phyloP scores from a whole-genome alignment of 2,329 filamentous ascomycete genomes.

The Hypoxylon sp. region DNA sequence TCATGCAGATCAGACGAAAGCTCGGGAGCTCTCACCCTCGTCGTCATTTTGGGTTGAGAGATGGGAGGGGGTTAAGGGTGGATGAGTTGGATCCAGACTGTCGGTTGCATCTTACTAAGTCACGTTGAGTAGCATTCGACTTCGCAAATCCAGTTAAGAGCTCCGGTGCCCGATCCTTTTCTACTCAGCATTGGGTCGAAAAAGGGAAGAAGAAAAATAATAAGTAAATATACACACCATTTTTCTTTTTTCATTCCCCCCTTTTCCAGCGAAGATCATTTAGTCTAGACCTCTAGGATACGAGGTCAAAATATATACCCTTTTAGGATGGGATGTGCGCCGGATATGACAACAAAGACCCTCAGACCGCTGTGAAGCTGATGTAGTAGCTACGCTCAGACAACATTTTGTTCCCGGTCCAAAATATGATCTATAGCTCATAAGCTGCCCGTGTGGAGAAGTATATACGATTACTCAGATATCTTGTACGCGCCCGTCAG shows the following conservation, averaged over 20 bases:
- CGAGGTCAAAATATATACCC: slow-evolving; percentile 25
- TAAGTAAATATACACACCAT: slow-evolving; percentile 9
- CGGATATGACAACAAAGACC: slow-evolving; percentile 9
- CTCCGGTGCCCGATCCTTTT: slow-evolving; percentile 33
- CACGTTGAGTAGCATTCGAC: slow-evolving; percentile 19
- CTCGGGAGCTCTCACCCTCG: slow-evolving; percentile 30
- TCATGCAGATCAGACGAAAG: slow-evolving; percentile 38
- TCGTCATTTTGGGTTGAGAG: background rate
- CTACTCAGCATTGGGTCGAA: slow-evolving; percentile 19
- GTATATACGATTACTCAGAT: slow-evolving; percentile 30
- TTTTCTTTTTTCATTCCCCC: slow-evolving; percentile 6
- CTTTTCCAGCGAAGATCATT: slow-evolving; percentile 21
- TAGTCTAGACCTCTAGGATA: slow-evolving; percentile 30
- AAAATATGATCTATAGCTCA: slow-evolving; percentile 14
- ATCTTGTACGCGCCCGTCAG: slow-evolving; percentile 26
- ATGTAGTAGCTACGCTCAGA: slow-evolving; percentile 2
- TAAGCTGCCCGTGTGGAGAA: slow-evolving; percentile 5
- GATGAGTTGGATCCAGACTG: slow-evolving; percentile 38
- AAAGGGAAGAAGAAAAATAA: background rate
- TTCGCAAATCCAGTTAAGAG: slow-evolving; percentile 25
- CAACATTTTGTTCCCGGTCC: background rate
- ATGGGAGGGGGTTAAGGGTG: background rate
- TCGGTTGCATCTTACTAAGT: slow-evolving; percentile 40
- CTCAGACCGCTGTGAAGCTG: slow-evolving; percentile 7
- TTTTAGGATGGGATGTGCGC: slow-evolving; percentile 19